These are phyloP conservation scores for Melocanna baccifera DNA, from an alignment of 176 grass and related monocot species.

Conservation along the genomic window DNA sequence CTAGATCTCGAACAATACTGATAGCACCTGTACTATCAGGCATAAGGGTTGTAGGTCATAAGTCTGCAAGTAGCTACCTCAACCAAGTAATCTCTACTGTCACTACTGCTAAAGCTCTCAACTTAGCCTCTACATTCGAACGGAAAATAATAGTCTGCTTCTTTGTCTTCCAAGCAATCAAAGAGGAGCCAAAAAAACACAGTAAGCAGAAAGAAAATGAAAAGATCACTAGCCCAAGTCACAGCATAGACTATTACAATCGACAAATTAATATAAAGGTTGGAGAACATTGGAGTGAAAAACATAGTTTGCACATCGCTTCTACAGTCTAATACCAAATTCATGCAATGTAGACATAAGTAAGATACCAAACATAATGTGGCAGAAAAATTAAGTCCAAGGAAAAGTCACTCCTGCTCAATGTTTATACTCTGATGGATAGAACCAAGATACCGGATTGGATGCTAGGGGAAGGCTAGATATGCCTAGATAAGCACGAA, in stretches of 20 bases:
- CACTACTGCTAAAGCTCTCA: too few relatives aligned
- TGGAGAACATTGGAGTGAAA: background rate
- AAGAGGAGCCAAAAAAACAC: too few relatives aligned
- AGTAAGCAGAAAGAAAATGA: too few relatives aligned
- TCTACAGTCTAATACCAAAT: background rate
- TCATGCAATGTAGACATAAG: background rate
- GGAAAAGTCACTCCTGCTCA: background rate
- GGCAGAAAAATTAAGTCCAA: background rate
- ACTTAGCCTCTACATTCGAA: too few relatives aligned
- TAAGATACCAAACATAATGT: background rate
- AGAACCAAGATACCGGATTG: background rate
- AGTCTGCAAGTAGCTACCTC: too few relatives aligned
- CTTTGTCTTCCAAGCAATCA: too few relatives aligned
- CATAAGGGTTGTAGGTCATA: too few relatives aligned
- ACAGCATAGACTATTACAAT: background rate
- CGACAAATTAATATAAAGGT: background rate
- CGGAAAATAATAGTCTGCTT: too few relatives aligned
- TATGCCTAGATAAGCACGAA: slow-evolving; percentile 6
- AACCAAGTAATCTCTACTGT: too few relatives aligned
- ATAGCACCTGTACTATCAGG: too few relatives aligned
- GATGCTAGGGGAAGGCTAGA: background rate
- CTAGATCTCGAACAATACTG: too few relatives aligned
- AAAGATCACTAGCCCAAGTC: too few relatives aligned
- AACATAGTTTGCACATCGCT: background rate
- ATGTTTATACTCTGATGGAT: background rate